These are phyloP conservation scores for Blattamonas nauphoetae DNA, from an alignment of 78 protist species.

Conservation along the genomic window DNA sequence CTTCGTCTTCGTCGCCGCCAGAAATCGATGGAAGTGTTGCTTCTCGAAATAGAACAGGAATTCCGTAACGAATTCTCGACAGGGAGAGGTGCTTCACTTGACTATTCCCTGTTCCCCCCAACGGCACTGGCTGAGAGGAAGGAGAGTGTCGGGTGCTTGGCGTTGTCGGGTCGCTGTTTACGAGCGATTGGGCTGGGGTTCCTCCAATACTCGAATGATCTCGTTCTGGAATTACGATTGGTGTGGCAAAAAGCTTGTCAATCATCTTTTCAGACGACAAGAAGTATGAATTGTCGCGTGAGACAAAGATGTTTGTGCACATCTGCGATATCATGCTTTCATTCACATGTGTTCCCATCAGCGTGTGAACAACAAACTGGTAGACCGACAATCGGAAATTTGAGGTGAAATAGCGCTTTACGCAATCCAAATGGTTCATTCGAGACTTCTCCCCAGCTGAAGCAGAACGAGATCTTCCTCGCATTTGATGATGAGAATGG, in stretches of 20 bases:
- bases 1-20: not conserved
- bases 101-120: too few species aligned
- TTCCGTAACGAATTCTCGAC: not conserved
- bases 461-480: too few species aligned
- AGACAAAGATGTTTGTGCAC: not conserved
- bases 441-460: too few species aligned
- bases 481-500: too few species aligned
- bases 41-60: not conserved
- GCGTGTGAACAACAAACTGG: not conserved
- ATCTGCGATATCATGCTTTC: not conserved
- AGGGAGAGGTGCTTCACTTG: too few species aligned
- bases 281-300: not conserved
- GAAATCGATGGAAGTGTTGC: not conserved
- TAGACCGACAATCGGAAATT: not conserved
- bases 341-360: not conserved
- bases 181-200: too few species aligned
- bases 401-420: not conserved
- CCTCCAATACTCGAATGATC: too few species aligned
- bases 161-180: too few species aligned
- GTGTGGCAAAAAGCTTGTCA: not conserved
- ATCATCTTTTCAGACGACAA: not conserved
- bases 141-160: too few species aligned
- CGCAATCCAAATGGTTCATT: not conserved
- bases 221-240: not conserved
- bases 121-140: too few species aligned